Evolutionary conservation across 331 rosid genomes (phyloP).

Genomic region (Quercus tomentella): DNA sequence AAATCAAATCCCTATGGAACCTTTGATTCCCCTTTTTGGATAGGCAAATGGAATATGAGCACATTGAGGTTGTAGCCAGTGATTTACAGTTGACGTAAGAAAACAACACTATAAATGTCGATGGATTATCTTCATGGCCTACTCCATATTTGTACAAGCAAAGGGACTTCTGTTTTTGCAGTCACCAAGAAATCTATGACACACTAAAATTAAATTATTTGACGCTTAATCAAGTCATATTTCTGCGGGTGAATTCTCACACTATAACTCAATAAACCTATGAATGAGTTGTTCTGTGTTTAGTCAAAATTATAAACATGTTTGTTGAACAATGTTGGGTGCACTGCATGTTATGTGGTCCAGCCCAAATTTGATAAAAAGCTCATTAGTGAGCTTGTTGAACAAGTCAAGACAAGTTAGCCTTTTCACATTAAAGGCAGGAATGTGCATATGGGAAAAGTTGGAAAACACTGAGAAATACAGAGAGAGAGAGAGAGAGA

Average conservation of each 20-base stretch:
- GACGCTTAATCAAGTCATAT: neutral
- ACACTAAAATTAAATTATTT: neutral
- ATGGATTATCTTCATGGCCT: neutral
- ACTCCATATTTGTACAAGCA: neutral
- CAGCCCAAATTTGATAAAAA: no score
- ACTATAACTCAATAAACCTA: neutral
- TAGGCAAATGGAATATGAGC: neutral
- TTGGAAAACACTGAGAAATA: no score
- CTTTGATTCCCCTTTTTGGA: neutral
- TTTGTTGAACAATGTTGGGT: neutral
- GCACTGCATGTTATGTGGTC: no score
- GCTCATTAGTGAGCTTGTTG: no score
- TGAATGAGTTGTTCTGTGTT: neutral
- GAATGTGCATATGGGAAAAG: no score
- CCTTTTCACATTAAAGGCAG: no score
- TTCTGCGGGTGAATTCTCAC: neutral
- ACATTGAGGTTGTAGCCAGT: neutral
- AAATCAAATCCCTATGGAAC: neutral
- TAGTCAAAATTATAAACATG: neutral
- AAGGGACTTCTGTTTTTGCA: neutral
- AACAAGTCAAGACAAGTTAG: no score
- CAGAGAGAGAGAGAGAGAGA: no score
- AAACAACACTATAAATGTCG: neutral
- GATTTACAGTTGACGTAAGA: neutral
- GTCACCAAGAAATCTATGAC: neutral